Percentiles rank a stretch among this genome's conserved stretches.
These are phyloP conservation scores for Torulaspora microellipsoides DNA, from an alignment of 805 yeast species.

Conservation along the genomic window DNA sequence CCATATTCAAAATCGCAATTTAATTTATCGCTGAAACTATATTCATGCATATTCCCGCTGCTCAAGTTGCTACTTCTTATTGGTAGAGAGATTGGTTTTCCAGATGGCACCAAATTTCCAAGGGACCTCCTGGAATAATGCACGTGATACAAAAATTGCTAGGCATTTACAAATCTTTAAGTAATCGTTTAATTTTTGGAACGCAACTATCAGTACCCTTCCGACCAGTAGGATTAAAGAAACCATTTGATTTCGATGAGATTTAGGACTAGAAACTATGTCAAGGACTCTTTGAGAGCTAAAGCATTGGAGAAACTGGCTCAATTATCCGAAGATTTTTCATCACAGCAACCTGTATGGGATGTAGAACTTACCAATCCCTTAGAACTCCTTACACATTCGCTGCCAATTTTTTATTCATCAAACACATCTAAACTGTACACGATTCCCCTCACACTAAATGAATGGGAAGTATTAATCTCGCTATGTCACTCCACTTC, in stretches of 20 bases:
- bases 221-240: too few species aligned
- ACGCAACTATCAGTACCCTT: too few species aligned
- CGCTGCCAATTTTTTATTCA: slow-evolving; percentile 29
- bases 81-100: too few species aligned
- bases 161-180: too few species aligned
- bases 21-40: too few species aligned
- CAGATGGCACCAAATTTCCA: too few species aligned
- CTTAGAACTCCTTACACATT: slow-evolving; percentile 18
- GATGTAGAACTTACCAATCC: slow-evolving; percentile 1
- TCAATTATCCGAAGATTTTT: slow-evolving; percentile 10
- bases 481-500: slow-evolving; percentile 44
- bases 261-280: slow-evolving; percentile 7
- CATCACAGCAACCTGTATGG: not conserved
- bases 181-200: too few species aligned
- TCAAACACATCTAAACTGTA: slow-evolving; percentile 24
- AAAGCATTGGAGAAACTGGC: slow-evolving; percentile 25
- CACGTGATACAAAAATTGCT: too few species aligned
- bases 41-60: too few species aligned
- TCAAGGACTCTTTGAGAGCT: slow-evolving; percentile 19
- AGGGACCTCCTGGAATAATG: too few species aligned
- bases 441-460: slow-evolving; percentile 42
- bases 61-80: too few species aligned
- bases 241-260: slow-evolving; percentile 7
- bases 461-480: slow-evolving; percentile 51
- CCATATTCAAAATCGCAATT: too few species aligned